A percentile compares a stretch with the other conserved stretches of the same genome.
These are phyloP conservation scores for Coemansia sp. DNA, from an alignment of 192 early-diverging fungal genomes.

Conservation along the genomic window DNA sequence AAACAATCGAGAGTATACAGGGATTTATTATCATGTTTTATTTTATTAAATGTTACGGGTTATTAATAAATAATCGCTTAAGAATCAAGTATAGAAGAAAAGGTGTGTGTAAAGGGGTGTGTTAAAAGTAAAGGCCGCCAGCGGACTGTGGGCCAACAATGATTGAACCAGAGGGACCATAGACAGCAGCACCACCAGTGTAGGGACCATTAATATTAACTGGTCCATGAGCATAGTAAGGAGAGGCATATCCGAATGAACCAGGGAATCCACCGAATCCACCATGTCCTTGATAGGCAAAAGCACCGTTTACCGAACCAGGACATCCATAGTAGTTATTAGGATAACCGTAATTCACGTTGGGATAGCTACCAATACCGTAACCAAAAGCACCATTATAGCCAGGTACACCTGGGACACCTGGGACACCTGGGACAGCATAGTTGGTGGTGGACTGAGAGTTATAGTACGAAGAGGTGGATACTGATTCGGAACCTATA, in stretches of 20 bases:
- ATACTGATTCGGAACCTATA: conserved; percentile 28
- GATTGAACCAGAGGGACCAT: conserved; percentile 49
- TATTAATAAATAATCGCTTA: not conserved
- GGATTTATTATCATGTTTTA: not conserved
- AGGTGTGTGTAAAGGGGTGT: not conserved
- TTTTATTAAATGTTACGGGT: not conserved
- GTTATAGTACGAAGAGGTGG: conserved; percentile 49
- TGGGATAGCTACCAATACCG: conserved; percentile 11
- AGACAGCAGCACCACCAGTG: conserved; percentile 39
- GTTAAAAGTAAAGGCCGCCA: conserved; percentile 41
- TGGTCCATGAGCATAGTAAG: conserved; percentile 20
- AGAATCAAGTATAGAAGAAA: not conserved
- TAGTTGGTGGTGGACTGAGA: conserved; percentile 16
- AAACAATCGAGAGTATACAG: not conserved
- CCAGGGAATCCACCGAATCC: too few relatives aligned
- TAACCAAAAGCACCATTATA: conserved; percentile 17
- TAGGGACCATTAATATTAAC: conserved; percentile 28
- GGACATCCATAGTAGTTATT: conserved; percentile 6
- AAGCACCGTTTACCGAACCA: conserved; percentile 12
- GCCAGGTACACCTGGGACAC: too few relatives aligned
- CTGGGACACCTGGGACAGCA: conserved; percentile 16
- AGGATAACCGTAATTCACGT: conserved; percentile 5
- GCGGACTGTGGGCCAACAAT: conserved; percentile 50
- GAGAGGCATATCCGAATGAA: too few relatives aligned
- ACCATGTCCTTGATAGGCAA: conserved; percentile 11